These are phyloP conservation scores for Aspergillus hiratsukae DNA, from an alignment of 2,329 filamentous ascomycete genomes.

Conservation along the genomic window DNA sequence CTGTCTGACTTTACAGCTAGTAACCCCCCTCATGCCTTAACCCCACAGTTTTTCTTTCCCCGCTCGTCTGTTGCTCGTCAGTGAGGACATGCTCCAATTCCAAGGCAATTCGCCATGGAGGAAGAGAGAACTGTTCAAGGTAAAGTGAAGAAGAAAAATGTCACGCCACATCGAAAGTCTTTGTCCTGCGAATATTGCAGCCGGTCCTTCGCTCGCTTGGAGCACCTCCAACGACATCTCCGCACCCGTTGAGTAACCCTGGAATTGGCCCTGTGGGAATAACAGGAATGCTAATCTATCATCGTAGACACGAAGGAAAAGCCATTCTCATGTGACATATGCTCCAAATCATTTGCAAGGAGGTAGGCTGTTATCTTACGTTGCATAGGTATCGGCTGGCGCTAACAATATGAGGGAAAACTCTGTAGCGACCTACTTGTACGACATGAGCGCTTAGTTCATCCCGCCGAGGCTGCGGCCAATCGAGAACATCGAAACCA, in stretches of 20 bases:
- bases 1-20: neutral
- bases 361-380: slow-evolving; percentile 28
- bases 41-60: slow-evolving; percentile 39
- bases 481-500: slow-evolving; percentile 36
- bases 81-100: slow-evolving; percentile 23
- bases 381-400: slow-evolving; percentile 9
- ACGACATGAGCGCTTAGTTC: slow-evolving; percentile 47
- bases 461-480: slow-evolving; percentile 40
- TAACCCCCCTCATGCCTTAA: slow-evolving; percentile 21
- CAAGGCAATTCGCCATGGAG: slow-evolving; percentile 33
- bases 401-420: slow-evolving; percentile 19
- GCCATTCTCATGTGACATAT: slow-evolving; percentile 47
- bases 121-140: slow-evolving; percentile 32
- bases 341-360: slow-evolving; percentile 46
- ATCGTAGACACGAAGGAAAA: slow-evolving; percentile 47
- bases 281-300: slow-evolving; percentile 20
- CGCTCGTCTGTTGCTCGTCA: slow-evolving; percentile 26
- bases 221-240: slow-evolving; percentile 50
- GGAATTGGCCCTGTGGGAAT: slow-evolving; percentile 8
- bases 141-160: slow-evolving; percentile 40
- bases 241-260: slow-evolving; percentile 46
- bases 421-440: slow-evolving; percentile 43
- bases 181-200: slow-evolving; percentile 47
- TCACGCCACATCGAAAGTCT: slow-evolving; percentile 41
- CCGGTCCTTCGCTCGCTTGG: slow-evolving; percentile 45